phyloP scores from a whole-genome alignment of 225 moss, liverwort and hornwort species.

The Bryum argenteum region DNA sequence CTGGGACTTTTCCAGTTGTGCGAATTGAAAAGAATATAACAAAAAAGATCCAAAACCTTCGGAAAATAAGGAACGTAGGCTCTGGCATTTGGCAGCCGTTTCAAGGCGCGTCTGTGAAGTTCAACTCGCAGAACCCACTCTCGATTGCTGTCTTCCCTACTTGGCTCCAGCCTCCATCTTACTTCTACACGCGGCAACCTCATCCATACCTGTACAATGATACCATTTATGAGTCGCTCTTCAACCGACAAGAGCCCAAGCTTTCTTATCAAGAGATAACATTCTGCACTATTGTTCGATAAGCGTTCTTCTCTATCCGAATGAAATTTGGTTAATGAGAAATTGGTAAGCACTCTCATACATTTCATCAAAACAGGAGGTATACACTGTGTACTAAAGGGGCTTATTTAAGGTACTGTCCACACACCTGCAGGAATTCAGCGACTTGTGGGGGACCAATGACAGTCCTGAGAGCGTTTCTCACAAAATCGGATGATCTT shows the following conservation, averaged over 20 bases:
- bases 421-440: constrained; percentile 72
- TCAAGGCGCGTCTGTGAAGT: constrained; percentile 54
- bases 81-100: constrained; percentile 59
- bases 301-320: background rate
- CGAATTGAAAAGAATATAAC: constrained; percentile 1
- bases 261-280: background rate
- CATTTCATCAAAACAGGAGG: no score
- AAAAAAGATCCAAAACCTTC: constrained; percentile 61
- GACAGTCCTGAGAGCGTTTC: constrained; percentile 61
- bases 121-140: constrained; percentile 69
- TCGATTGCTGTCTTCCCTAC: constrained; percentile 40
- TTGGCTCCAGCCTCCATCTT: constrained; percentile 67
- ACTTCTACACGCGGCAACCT: constrained; percentile 74
- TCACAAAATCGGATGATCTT: constrained; percentile 63
- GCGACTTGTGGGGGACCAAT: constrained; percentile 63
- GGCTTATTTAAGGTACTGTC: background rate
- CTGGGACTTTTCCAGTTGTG: constrained; percentile 4
- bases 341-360: constrained; percentile 2
- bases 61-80: constrained; percentile 93
- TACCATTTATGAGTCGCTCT: constrained; percentile 19
- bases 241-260: constrained; percentile 22
- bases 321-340: background rate
- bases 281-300: constrained; percentile 15
- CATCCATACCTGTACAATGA: constrained; percentile 63
- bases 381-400: no score